Evolutionary conservation across 768 basidiomycete species (phyloP).

Genomic region (Kwoniella sp.): DNA sequence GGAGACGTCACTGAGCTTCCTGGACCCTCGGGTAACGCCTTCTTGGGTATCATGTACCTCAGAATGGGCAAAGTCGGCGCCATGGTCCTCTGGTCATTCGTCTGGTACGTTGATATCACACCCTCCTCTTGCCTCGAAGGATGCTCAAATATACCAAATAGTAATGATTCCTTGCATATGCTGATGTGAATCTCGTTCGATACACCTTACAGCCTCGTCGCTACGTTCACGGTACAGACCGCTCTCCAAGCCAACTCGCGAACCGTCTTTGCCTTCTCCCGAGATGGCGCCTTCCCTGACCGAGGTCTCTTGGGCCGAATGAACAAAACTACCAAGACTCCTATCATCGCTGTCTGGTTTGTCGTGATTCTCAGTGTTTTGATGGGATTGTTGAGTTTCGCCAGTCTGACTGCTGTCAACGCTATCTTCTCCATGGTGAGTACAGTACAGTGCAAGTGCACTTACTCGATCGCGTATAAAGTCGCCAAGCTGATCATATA

Average conservation of each 20-base stretch:
- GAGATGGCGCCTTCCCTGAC: conserved; percentile 69
- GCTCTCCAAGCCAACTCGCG: conserved; percentile 79
- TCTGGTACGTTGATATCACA: conserved; percentile 56
- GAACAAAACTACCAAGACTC: conserved; percentile 68
- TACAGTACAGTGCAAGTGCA: too few relatives aligned
- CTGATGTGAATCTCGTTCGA: not conserved
- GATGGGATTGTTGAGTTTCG: conserved; percentile 68
- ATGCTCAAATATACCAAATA: too few relatives aligned
- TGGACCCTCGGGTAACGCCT: conserved; percentile 70
- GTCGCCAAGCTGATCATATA: not conserved
- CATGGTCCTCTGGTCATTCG: conserved; percentile 69
- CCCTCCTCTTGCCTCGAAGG: not conserved
- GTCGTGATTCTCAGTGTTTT: conserved; percentile 69
- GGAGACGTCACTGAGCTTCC: conserved; percentile 65
- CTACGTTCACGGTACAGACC: conserved; percentile 78
- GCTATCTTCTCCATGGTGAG: conserved; percentile 81
- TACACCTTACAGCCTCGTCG: conserved; percentile 65
- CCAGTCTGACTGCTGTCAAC: conserved; percentile 72
- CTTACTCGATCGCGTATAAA: not conserved
- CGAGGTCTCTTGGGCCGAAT: conserved; percentile 74
- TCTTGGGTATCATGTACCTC: conserved; percentile 75
- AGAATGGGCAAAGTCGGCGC: conserved; percentile 77
- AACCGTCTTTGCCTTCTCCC: conserved; percentile 74
- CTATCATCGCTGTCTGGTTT: conserved; percentile 75
- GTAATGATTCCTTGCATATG: not conserved